Conservation (phyloP, 192 early-diverging fungal species). For the Polychytrium aggregatum region DNA sequence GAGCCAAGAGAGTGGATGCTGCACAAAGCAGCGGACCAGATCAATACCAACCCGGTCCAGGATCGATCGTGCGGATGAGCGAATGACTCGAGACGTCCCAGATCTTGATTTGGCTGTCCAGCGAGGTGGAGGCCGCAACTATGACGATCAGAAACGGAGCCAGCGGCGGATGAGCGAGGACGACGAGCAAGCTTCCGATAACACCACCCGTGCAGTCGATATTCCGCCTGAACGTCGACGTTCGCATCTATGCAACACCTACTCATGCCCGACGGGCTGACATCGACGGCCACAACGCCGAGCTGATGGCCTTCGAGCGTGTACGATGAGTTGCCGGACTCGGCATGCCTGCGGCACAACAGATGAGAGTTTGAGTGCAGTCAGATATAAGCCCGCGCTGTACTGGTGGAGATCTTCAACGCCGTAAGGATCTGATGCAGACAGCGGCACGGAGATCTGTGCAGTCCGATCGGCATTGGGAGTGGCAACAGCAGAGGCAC, state of each 20-base stretch:
- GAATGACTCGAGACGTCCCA: conserved; percentile 57
- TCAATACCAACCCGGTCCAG: conserved; percentile 45
- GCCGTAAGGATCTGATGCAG: too few species aligned
- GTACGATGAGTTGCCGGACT: conserved; percentile 34
- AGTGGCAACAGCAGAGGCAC: background rate
- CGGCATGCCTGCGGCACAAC: conserved; percentile 56
- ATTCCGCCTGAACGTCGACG: too few species aligned
- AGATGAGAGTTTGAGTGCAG: background rate
- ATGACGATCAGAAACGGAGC: too few species aligned
- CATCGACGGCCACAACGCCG: conserved; percentile 65
- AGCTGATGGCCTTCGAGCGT: conserved; percentile 66
- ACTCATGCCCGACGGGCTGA: conserved; percentile 40
- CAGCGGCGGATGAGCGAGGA: too few species aligned
- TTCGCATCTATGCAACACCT: too few species aligned
- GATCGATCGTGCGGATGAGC: conserved; percentile 46
- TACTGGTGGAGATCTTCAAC: too few species aligned
- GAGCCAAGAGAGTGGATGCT: too few species aligned
- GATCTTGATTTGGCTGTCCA: conserved; percentile 66
- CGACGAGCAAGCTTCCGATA: too few species aligned
- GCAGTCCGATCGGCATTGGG: too few species aligned
- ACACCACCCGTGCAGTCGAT: too few species aligned
- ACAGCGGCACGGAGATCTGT: background rate
- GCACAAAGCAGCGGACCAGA: too few species aligned
- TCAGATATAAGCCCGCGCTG: too few species aligned
- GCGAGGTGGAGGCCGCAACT: conserved; percentile 61